Evolutionary conservation across 2,329 filamentous ascomycete genomes (phyloP).

Genomic region (Drechslera avenae): DNA sequence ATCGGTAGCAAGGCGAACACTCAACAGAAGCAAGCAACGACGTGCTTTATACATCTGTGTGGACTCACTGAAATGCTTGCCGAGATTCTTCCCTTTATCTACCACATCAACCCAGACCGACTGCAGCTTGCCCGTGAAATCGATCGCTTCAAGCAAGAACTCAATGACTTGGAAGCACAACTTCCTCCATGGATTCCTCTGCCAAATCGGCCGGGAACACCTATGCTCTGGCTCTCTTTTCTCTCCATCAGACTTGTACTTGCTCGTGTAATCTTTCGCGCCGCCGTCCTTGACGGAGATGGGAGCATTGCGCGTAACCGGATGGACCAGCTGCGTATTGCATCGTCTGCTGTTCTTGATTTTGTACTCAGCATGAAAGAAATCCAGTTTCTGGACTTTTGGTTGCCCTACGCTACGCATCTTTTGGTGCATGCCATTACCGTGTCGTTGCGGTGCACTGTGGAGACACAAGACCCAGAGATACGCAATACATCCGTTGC

Average conservation of each 20-base stretch:
- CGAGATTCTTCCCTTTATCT: constrained; percentile 47
- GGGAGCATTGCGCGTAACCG: constrained; percentile 33
- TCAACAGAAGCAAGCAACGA: constrained; percentile 53
- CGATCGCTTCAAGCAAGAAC: constrained; percentile 37
- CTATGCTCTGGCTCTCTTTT: constrained; percentile 50
- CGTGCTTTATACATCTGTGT: constrained; percentile 60
- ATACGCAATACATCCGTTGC: constrained; percentile 54
- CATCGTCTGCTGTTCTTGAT: constrained; percentile 57
- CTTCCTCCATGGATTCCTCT: constrained; percentile 44
- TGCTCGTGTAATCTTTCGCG: constrained; percentile 44
- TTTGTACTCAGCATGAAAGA: constrained; percentile 56
- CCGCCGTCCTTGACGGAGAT: constrained; percentile 33
- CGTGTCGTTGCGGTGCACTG: constrained; percentile 57
- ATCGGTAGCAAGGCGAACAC: constrained; percentile 43
- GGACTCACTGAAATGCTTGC: constrained; percentile 53
- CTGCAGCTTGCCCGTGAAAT: constrained; percentile 35
- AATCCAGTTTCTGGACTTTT: constrained; percentile 58
- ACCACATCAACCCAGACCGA: constrained; percentile 42
- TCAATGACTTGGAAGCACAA: constrained; percentile 43
- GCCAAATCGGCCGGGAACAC: constrained; percentile 37
- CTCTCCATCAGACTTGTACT: constrained; percentile 49
- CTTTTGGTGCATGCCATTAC: constrained; percentile 61
- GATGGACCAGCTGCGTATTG: constrained; percentile 54
- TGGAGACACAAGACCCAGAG: constrained; percentile 56
- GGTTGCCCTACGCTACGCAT: constrained; percentile 57